Base-by-base conservation (phyloP, 192 early-diverging fungal genomes). In the Coemansia sp. region DNA sequence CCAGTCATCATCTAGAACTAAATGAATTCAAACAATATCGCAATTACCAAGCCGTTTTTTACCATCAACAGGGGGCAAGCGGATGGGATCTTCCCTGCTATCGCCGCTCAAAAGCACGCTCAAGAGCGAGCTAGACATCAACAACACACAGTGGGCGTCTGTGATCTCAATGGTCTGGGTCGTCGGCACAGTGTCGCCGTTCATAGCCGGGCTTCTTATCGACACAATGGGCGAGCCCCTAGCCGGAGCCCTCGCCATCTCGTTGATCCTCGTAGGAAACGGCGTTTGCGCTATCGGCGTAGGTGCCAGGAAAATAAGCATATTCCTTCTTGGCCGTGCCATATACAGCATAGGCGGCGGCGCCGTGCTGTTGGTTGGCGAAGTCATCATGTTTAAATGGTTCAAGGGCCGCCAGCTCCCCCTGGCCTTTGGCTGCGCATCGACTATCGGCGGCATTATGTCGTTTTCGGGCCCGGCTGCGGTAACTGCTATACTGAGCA, bases 381-480 rank as follows among this genome's bases (percentile, higher is more conserved):
- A 83, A 55, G 75, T 77, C n/a, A 83, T 83, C 13, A 62, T 83
- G 62, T 52, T 80, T 18, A 79, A 80, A 49, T 83, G 82, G 82
- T 83, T 83, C 63, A 75, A 77, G 42, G 71, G 70, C 18, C 55
- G 70, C 6, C 68, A 72, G 50, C 73, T 83, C 18, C 72, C 82
- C 0, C 29, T 79, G 4, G 77, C 76, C 2, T 75, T 79, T 66
- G 82, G 76, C 22, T 63, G 67, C 24, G 62, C 74, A 14, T 69
- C 77, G 10, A 75, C 73, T 7, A 72, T 78, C 27, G 68, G 76
- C 42, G 70, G 76, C 0, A 42, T 83, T 9, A 72, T 78, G 62
- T 58, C 69, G 23, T 83, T 75, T 54, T 68, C 73, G 24, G 75
- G 76, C 1, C 73, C 76, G 16, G 75, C 76, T 14, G 49, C 69